Conservation (phyloP, 768 basidiomycete species). For the Tulasnella sp. region DNA sequence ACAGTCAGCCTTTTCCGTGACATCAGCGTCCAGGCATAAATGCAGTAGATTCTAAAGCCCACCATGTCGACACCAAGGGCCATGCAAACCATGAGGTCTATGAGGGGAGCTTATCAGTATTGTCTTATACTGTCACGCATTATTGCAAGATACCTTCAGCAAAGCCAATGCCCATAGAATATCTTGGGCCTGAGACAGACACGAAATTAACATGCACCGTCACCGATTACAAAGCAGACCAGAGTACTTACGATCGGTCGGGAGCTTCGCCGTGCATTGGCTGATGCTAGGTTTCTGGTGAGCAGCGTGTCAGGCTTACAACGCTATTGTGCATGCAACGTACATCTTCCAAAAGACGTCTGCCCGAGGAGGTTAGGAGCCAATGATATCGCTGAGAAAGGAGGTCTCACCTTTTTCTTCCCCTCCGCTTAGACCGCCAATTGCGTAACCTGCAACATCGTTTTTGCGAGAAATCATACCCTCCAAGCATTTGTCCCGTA, state of each 20-base stretch:
- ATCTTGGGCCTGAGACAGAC: conserved; percentile 56
- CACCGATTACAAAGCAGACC: neutral
- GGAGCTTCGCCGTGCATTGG: conserved; percentile 68
- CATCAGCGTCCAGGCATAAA: neutral
- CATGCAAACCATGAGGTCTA: conserved; percentile 81
- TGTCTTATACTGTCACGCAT: neutral
- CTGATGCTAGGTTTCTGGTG: conserved; percentile 40
- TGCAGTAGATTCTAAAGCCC: conserved; percentile 12
- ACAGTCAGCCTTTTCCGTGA: conserved; percentile 61
- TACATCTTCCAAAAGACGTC: conserved; percentile 82
- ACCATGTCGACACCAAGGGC: conserved; percentile 93
- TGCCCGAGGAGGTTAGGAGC: conserved; percentile 22
- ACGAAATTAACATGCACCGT: neutral
- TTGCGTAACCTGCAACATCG: conserved; percentile 78
- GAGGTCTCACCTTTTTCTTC: conserved; percentile 69
- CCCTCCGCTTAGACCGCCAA: conserved; percentile 81
- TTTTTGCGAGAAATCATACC: conserved; percentile 71
- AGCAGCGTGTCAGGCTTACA: conserved; percentile 13
- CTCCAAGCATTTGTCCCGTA: conserved; percentile 65
- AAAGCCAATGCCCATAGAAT: conserved; percentile 88
- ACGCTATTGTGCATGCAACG: conserved; percentile 18
- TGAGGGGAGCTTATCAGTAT: neutral
- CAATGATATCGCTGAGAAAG: neutral
- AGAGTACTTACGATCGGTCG: conserved; percentile 52
- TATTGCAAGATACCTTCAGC: conserved; percentile 53